Percentiles rank a stretch among this genome's conserved stretches.
phyloP scores from a whole-genome alignment of 176 grass and related monocot species.

The Phoenix roebelenii region DNA sequence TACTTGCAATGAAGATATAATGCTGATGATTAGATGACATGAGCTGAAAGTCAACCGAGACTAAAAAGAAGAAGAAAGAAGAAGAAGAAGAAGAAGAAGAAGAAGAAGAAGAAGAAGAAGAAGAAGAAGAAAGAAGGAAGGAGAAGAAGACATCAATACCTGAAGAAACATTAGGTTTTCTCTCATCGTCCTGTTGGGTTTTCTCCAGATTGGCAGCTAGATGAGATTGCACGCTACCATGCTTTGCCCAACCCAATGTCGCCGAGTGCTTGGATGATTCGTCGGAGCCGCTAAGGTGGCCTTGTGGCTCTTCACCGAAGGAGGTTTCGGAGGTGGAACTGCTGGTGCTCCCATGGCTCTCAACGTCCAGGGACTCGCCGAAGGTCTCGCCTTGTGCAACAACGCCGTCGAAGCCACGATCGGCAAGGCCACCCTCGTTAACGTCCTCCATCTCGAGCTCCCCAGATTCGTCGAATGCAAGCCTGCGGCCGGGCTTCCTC shows the following conservation, averaged over 20 bases:
- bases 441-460: too few species aligned
- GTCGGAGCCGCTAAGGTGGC: conserved; percentile 13
- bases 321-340: conserved; percentile 51
- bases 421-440: too few species aligned
- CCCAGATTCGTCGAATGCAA: too few species aligned
- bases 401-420: background rate
- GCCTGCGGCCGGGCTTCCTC: too few species aligned
- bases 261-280: background rate
- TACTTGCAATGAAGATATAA: too few species aligned
- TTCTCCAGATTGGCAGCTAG: conserved; percentile 7
- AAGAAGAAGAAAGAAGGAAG: too few species aligned
- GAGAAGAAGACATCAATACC: background rate
- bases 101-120: too few species aligned
- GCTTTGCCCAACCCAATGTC: conserved; percentile 20
- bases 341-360: conserved; percentile 30
- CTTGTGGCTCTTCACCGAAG: conserved; percentile 23
- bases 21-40: too few species aligned
- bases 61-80: too few species aligned
- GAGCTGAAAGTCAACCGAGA: too few species aligned
- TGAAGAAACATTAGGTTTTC: conserved; percentile 13
- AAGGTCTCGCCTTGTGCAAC: conserved; percentile 30
- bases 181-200: conserved; percentile 9
- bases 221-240: conserved; percentile 9
- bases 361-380: conserved; percentile 33
- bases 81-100: too few species aligned